Evolutionary conservation across 257 asterid genomes (phyloP), one percentile per base, ranked within the genome.

Genomic region (Solanum sejunctum): DNA sequence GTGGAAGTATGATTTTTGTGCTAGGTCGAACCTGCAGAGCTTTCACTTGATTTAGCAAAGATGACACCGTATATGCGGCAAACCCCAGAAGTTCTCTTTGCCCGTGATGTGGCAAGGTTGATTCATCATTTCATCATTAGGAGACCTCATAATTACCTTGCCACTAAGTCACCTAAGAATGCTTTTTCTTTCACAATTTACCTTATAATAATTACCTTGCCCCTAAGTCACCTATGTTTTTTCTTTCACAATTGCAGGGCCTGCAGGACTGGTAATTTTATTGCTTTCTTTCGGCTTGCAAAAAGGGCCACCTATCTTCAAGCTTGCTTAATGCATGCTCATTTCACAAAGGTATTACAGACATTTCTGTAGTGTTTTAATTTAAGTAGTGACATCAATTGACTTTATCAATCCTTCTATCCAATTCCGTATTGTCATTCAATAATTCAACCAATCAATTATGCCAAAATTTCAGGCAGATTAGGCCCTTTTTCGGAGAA

Each of bases 1-100:
- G 67, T 88, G 87, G 89, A 89, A 89, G 85, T 92, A 91, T 90
- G 91, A 91, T 87, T 77, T 88, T 90, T 86, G 84, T 95, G 89
- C 87, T 94, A 96, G 99, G 99, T 96, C 92, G 99, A 96, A 92
- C 99, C 99, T 91, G 97, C 98, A 89, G 99, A 96, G 95, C 94
- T 96, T 87, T 96, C 99, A 6, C 98, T 95, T 86, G 99, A 96
- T 92, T 91, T 96, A 86, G 98, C 98, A 87, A 96, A 95, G 95
- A 96, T 96, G 99, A 90, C 98, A 63, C 96, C 94, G 77, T 97
- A 91, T 86, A 88, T 96, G 92, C 91, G 99, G 87, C 98, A 94
- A 90, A 93, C 97, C 66, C 92, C 96, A 69, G 97, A 96, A 88
- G 91, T 96, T 45, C 87, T 95, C 80, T 96, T 96, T 92, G 97